A percentile compares a stretch with the other conserved stretches of the same genome.
These are phyloP conservation scores for Marasmius tenuissimus DNA, from an alignment of 1,284 basidiomycete genomes.

Conservation along the genomic window DNA sequence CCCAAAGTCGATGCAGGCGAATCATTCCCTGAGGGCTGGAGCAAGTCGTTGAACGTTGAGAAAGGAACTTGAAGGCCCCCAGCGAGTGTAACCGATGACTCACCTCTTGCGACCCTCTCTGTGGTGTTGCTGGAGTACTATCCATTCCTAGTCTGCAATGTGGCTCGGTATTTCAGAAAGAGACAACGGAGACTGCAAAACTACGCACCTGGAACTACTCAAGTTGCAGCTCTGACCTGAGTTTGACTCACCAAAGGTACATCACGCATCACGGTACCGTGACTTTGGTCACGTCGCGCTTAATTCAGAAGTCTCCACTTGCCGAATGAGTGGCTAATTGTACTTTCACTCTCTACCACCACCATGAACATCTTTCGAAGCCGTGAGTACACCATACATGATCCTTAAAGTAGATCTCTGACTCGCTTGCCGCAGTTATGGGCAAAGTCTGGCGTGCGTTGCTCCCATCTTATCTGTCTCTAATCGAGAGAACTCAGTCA, in stretches of 20 bases:
- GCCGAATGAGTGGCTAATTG: constrained; percentile 18
- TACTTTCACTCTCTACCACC: constrained; percentile 17
- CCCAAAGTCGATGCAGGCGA: constrained; percentile 33
- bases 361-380: constrained; percentile 66
- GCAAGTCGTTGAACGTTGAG: neutral
- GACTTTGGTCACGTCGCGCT: constrained; percentile 33
- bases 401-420: constrained; percentile 15
- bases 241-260: neutral
- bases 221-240: neutral
- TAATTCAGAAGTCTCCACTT: neutral
- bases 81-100: neutral
- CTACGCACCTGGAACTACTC: neutral
- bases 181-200: neutral
- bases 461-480: constrained; percentile 10
- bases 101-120: neutral
- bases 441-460: constrained; percentile 93
- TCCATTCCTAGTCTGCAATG: neutral
- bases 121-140: neutral
- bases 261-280: constrained; percentile 10
- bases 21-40: constrained; percentile 11
- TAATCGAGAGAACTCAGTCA: neutral
- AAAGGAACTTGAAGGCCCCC: too few relatives aligned
- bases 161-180: neutral
- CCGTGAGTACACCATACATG: constrained; percentile 51
- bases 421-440: constrained; percentile 57